Conservation (phyloP, 306 rosid species). For the Mucuna pruriens region DNA sequence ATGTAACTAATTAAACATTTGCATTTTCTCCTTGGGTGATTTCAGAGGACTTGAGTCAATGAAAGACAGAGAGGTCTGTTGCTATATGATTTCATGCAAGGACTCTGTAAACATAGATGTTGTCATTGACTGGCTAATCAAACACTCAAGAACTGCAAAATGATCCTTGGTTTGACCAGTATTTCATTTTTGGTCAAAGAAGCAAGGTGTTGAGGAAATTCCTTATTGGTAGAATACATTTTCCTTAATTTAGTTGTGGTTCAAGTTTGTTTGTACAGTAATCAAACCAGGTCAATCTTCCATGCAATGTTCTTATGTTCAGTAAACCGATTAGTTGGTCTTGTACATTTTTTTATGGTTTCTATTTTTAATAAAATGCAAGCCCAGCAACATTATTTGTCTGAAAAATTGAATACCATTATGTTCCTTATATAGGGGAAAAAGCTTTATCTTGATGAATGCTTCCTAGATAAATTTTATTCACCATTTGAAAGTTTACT, state of each 20-base stretch:
- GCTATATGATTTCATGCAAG: conserved; percentile 98
- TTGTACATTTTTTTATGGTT: background rate
- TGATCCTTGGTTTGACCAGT: conserved; percentile 44
- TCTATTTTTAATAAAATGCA: conserved; percentile 2
- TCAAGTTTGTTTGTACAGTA: conserved; percentile 36
- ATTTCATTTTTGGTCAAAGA: conserved; percentile 27
- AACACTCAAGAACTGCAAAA: conserved; percentile 78
- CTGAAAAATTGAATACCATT: background rate
- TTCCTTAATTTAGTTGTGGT: conserved; percentile 32
- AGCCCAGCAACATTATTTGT: conserved; percentile 14
- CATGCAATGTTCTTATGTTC: conserved; percentile 28
- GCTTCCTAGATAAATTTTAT: background rate
- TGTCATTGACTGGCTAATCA: conserved; percentile 96
- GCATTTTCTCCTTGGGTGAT: conserved; percentile 35
- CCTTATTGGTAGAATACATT: conserved; percentile 33
- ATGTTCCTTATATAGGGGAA: background rate
- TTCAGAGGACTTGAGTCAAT: conserved; percentile 85
- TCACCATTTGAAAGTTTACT: background rate
- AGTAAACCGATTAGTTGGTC: conserved; percentile 1
- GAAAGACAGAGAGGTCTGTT: conserved; percentile 83
- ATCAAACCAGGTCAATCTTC: conserved; percentile 24
- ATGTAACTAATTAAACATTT: conserved; percentile 17
- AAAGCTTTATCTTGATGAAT: background rate
- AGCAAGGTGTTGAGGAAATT: conserved; percentile 24
- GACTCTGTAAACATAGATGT: conserved; percentile 90